Conservation (phyloP, 139 green algal genomes). For the Closterium sp. region DNA sequence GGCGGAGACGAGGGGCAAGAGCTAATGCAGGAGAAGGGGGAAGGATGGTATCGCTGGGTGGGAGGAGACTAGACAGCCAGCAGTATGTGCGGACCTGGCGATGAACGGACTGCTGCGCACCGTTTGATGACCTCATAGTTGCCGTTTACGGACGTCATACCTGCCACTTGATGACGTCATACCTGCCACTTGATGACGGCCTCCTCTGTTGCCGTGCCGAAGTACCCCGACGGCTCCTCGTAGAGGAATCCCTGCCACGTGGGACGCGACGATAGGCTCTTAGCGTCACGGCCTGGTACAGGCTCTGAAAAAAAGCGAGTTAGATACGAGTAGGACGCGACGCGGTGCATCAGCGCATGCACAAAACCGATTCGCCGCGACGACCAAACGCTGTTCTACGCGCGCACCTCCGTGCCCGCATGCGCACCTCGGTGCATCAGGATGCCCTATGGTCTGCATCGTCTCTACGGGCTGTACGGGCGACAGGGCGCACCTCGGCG, state of each 20-base stretch:
- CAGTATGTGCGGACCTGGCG: neutral
- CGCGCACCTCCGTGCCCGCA: no score
- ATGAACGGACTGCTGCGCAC: neutral
- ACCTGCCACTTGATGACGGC: slow-evolving; percentile 55
- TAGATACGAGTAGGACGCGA: neutral
- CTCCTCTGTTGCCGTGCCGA: slow-evolving; percentile 53
- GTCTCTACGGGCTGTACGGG: no score
- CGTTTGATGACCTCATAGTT: neutral
- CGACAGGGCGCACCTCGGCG: slow-evolving; percentile 9
- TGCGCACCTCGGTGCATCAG: no score
- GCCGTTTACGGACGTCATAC: no score
- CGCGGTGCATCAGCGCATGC: neutral
- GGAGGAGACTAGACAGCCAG: neutral
- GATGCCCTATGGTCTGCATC: no score
- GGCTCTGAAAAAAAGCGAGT: no score
- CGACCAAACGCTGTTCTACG: slow-evolving; percentile 3
- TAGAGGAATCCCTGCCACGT: slow-evolving; percentile 45
- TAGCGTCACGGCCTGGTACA: neutral
- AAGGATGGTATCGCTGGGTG: neutral
- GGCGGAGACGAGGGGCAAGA: neutral
- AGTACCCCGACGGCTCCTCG: slow-evolving; percentile 56
- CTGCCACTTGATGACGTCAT: no score
- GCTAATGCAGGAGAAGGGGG: neutral
- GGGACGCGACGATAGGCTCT: neutral
- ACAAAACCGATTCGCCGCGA: neutral